These are phyloP conservation scores for Pythium oligandrum DNA, from an alignment of 352 stramenopile species.

Conservation along the genomic window DNA sequence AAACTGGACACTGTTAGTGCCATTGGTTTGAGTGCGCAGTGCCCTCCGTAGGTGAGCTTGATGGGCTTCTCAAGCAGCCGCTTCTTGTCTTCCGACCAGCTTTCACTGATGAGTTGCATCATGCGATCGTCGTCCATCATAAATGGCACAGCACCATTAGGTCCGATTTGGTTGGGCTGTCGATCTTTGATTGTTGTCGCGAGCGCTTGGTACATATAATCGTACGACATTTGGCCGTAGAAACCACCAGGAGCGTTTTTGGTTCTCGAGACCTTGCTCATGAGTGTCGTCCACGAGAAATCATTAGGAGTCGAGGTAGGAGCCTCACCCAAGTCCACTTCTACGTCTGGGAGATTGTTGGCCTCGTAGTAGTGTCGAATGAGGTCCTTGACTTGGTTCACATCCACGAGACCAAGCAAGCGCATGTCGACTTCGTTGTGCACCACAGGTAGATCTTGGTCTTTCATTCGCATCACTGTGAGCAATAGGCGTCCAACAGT, in stretches of 20 bases:
- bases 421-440: conserved; percentile 62
- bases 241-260: conserved; percentile 41
- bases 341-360: conserved; percentile 42
- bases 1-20: conserved; percentile 77
- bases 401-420: conserved; percentile 60
- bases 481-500: conserved; percentile 62
- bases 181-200: conserved; percentile 23
- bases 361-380: conserved; percentile 57
- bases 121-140: conserved; percentile 83
- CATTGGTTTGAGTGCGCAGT: conserved; percentile 70
- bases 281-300: conserved; percentile 54
- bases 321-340: conserved; percentile 71
- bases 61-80: conserved; percentile 45
- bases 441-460: conserved; percentile 73
- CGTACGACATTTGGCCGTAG: conserved; percentile 54
- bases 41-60: conserved; percentile 62
- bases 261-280: conserved; percentile 49
- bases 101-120: conserved; percentile 64
- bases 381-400: conserved; percentile 53
- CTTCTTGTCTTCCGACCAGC: conserved; percentile 59
- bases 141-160: conserved; percentile 41
- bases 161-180: conserved; percentile 3
- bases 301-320: conserved; percentile 9
- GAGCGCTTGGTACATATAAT: conserved; percentile 67
- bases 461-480: conserved; percentile 63